Conservation (phyloP, 75 land plant genomes). For the Cupressus sempervirens region DNA sequence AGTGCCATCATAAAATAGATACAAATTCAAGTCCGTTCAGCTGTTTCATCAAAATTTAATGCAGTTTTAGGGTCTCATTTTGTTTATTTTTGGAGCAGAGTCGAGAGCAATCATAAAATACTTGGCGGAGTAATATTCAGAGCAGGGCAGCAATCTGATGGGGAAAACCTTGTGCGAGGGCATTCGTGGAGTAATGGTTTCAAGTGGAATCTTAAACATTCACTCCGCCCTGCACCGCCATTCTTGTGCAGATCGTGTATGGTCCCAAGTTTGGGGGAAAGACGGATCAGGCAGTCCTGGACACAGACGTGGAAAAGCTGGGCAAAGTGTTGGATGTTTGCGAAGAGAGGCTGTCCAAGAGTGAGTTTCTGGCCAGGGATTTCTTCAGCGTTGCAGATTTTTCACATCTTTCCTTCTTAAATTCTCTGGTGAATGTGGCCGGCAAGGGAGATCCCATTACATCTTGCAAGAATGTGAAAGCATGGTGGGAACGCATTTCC, state of each 20-base stretch:
- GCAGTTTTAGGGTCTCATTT: no score
- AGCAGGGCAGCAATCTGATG: constrained; percentile 32
- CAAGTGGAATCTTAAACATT: constrained; percentile 44
- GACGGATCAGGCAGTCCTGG: constrained; percentile 7
- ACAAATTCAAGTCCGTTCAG: neutral
- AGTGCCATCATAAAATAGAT: constrained; percentile 60
- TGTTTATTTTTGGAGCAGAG: constrained; percentile 35
- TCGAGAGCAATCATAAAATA: constrained; percentile 63
- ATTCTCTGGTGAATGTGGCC: no score
- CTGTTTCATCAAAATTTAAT: neutral
- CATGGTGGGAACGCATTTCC: constrained; percentile 54
- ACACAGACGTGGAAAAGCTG: constrained; percentile 17
- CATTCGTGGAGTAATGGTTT: constrained; percentile 9
- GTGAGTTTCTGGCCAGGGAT: no score
- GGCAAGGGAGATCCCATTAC: no score
- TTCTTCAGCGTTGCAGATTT: no score
- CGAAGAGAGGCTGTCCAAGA: no score
- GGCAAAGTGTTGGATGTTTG: constrained; percentile 25
- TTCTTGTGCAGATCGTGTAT: constrained; percentile 12
- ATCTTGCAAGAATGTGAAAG: no score
- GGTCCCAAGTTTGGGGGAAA: constrained; percentile 8
- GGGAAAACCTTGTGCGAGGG: constrained; percentile 29
- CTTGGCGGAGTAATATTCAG: constrained; percentile 42
- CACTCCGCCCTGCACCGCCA: constrained; percentile 22
- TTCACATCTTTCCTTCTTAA: no score